Evolutionary conservation across 768 basidiomycete genomes (phyloP).

Genomic region (Boletellus sp.): DNA sequence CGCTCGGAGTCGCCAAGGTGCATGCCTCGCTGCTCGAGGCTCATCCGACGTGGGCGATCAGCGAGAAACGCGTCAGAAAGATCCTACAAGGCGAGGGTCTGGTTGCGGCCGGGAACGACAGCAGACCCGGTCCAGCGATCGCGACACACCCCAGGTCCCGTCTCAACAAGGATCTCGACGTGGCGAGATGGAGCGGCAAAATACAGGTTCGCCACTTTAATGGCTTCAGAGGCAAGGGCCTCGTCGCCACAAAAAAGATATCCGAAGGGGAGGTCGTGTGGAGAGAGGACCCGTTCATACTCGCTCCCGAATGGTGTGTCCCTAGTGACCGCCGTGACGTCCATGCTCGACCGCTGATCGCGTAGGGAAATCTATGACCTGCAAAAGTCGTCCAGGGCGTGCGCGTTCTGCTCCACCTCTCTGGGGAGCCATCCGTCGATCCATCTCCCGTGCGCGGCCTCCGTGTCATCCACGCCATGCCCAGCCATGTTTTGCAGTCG

Average conservation of each 20-base stretch:
- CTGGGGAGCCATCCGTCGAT: constrained; percentile 43
- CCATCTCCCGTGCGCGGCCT: constrained; percentile 50
- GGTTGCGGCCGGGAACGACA: constrained; percentile 23
- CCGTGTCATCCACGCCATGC: constrained; percentile 44
- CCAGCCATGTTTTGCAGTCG: constrained; percentile 75
- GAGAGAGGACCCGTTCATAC: constrained; percentile 79
- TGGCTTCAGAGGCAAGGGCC: constrained; percentile 74
- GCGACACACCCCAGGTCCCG: constrained; percentile 56
- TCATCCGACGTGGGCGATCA: constrained; percentile 71
- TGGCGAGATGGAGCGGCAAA: constrained; percentile 58
- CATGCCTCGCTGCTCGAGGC: constrained; percentile 56
- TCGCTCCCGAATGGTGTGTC: constrained; percentile 77
- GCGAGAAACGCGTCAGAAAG: constrained; percentile 79
- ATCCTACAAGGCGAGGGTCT: constrained; percentile 60
- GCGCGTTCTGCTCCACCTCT: constrained; percentile 71
- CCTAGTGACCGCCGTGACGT: not conserved
- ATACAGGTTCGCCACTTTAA: constrained; percentile 67
- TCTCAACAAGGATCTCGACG: constrained; percentile 60
- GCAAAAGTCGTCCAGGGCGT: constrained; percentile 57
- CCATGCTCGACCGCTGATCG: not conserved
- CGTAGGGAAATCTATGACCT: constrained; percentile 75
- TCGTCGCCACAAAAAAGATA: constrained; percentile 69
- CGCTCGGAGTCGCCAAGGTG: constrained; percentile 69
- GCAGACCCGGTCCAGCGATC: not conserved
- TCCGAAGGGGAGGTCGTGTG: constrained; percentile 72